phyloP scores from a whole-genome alignment of 306 rosid species.

The Myrica gale region DNA sequence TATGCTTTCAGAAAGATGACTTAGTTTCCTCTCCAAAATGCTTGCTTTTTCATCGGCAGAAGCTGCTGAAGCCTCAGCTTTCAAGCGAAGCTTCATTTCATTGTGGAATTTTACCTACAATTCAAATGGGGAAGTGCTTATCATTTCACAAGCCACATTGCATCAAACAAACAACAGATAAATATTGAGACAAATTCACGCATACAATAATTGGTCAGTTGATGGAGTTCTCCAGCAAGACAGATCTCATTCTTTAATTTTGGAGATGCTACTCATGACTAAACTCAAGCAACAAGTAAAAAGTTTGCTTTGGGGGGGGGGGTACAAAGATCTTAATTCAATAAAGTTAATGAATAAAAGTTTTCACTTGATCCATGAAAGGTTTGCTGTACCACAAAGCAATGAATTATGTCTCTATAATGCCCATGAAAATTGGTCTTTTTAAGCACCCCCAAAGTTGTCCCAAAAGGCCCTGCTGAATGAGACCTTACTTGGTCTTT shows the following conservation, averaged over 20 bases:
- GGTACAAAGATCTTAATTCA: neutral
- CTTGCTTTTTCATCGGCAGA: constrained; percentile 64
- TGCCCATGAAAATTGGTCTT: neutral
- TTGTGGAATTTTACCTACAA: constrained; percentile 71
- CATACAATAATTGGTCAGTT: constrained; percentile 1
- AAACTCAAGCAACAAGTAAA: neutral
- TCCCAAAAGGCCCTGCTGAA: neutral
- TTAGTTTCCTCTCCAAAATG: constrained; percentile 53
- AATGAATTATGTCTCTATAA: neutral
- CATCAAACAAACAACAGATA: neutral
- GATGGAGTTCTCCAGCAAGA: neutral
- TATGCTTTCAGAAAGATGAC: constrained; percentile 54
- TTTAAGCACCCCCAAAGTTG: neutral
- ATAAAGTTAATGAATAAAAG: neutral
- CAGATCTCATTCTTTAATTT: neutral
- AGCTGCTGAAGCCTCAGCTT: constrained; percentile 68
- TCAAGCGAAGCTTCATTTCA: constrained; percentile 59
- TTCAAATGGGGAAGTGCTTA: constrained; percentile 4
- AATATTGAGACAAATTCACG: neutral
- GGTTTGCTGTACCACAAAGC: neutral
- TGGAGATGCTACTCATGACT: neutral
- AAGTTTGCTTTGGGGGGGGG: too few relatives aligned
- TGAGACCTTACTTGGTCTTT: neutral
- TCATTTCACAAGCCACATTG: neutral
- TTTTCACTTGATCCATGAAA: neutral